Base-by-base conservation (phyloP, 164 flowering plant genomes). In the Vitis riparia region DNA sequence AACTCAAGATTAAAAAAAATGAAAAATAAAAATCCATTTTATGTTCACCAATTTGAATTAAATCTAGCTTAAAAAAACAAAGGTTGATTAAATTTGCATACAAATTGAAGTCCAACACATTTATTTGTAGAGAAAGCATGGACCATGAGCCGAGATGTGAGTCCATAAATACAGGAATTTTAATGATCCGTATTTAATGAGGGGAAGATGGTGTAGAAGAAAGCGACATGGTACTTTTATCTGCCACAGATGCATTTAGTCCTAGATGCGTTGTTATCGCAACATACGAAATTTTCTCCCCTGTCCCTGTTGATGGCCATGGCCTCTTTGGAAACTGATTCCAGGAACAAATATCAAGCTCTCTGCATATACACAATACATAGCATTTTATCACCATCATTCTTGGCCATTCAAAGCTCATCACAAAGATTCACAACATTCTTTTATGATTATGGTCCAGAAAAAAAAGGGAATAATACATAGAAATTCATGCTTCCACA, bases 351-450 rank as follows among this genome's bases (percentile, higher is more conserved):
- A 53, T 53, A 53, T 14, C n/a, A n/a, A 12, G n/a, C 56, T 11
- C 7, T 53, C 44, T 3, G 44, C 44, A 6, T 37, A 37, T 37
- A 3, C 44, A 37, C 44, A 0, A 37, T 37, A 37, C 44, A 37
- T 37, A 37, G 6, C 5, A 37, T 37, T 2, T 37, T 37, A 6
- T 37, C 44, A 37, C 44, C 44, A 37, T 37, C 58, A 59, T 23
- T 49, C 12, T 49, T 50, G 58, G 13, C 74, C 74, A 65, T 71
- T 49, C 68, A 65, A 71, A 57, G 11, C 64, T 62, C 69, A 71
- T 65, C 74, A 9, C 9, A 65, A 9, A 14, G 48, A 8, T 57
- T 44, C 44, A 37, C 44, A 37, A 37, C 44, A 37, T 37, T 37
- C 5, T 37, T 37, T 37, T 37, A 3, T 12, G 53, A 44, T 8